Evolutionary conservation across 139 green algal species (phyloP), one percentile per base, ranked within the genome.

Genomic region (Picochlorum sp.): DNA sequence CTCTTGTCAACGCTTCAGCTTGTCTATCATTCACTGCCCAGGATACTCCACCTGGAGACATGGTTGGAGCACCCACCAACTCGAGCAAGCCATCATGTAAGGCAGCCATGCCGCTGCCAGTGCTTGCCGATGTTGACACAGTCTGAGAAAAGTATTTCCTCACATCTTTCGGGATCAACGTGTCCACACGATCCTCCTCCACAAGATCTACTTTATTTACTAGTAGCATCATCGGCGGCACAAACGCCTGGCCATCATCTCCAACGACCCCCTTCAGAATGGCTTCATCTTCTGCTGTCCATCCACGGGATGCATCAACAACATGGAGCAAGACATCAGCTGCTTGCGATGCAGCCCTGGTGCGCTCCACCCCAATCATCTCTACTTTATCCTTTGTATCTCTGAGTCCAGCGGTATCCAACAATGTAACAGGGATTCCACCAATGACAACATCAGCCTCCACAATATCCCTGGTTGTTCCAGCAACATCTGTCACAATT

Each of bases 351-450:
- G 84, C 85, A 9, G 79, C 77, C 6, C 58, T 5, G 3, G 69
- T 77, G 4, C 85, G 67, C 64, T 87, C 75, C 61, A 96, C 87
- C 0, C 90, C 90, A 6, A 97, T 85, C 20, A 50, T 45, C 76
- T 97, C 92, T 24, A 97, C 92, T 37, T 76, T 62, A 68, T 97
- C 86, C 0, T 24, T 37, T 7, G 79, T 81, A 20, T 85, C 62
- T 9, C 92, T 67, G 52, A 98, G 90, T 62, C 92, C 92, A 1
- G 91, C 91, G 4, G 91, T 97, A 79, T 97, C 91, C n/a, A 98
- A 78, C 45, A 98, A 72, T 2, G 74, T 90, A 49, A 96, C 69
- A 15, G 93, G 87, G 4, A 98, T 72, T 37, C 92, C 92, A 4
- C 74, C 75, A 10, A 96, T 68, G 4, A 77, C 67, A 21, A 95